A percentile compares a stretch with the other conserved stretches of the same genome.
Conservation (phyloP, 2,329 filamentous ascomycete species). For the Blastomyces gilchristii region DNA sequence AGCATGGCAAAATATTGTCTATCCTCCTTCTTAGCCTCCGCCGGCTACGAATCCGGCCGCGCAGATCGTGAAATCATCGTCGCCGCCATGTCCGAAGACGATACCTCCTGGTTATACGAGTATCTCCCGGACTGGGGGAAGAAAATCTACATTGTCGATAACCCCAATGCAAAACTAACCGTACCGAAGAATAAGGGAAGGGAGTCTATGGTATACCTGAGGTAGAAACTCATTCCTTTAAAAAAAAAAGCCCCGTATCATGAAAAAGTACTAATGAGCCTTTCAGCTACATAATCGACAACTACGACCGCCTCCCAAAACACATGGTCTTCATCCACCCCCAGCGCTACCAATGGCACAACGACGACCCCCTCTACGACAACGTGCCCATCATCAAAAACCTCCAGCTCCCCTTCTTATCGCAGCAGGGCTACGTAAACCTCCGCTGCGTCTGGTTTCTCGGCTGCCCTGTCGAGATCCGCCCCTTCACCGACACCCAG, state of each 20-base stretch:
- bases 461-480: constrained; percentile 44
- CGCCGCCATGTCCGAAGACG: constrained; percentile 31
- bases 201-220: constrained; percentile 37
- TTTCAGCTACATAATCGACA: constrained; percentile 34
- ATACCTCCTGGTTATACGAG: constrained; percentile 33
- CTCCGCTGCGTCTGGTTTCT: constrained; percentile 45
- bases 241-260: not conserved
- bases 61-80: constrained; percentile 23
- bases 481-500: constrained; percentile 35
- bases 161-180: constrained; percentile 38
- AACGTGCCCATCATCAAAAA: constrained; percentile 40
- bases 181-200: constrained; percentile 39
- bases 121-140: constrained; percentile 40
- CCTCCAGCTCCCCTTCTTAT: constrained; percentile 41
- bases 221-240: constrained; percentile 21
- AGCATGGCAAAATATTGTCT: not conserved
- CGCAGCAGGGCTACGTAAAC: constrained; percentile 44
- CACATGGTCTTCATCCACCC: constrained; percentile 35
- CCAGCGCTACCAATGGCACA: constrained; percentile 38
- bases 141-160: constrained; percentile 47
- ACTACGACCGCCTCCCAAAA: constrained; percentile 33
- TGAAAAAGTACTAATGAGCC: not conserved
- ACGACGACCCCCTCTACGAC: constrained; percentile 44
- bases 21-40: not conserved
- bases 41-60: not conserved